Percentiles rank a stretch among this genome's conserved stretches.
phyloP scores from a whole-genome alignment of 208 protist genomes.

The Trypanosoma scelopori region DNA sequence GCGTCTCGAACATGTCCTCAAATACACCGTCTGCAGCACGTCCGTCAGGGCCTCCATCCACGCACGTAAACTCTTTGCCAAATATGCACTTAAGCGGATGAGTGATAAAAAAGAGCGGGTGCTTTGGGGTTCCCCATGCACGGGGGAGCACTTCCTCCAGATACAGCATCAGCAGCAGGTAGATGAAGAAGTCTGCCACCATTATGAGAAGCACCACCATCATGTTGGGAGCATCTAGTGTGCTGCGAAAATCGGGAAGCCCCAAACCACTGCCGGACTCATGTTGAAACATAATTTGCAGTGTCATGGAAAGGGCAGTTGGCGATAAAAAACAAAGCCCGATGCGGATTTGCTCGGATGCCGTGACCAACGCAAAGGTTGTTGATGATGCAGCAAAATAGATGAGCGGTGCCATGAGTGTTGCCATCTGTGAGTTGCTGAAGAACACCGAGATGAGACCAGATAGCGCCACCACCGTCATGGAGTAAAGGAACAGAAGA shows the following conservation, averaged over 20 bases:
- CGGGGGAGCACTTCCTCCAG: conserved; percentile 59
- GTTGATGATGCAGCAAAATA: conserved; percentile 43
- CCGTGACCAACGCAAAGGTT: conserved; percentile 29
- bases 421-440: conserved; percentile 29
- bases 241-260: conserved; percentile 24
- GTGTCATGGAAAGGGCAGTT: conserved; percentile 30
- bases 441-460: conserved; percentile 46
- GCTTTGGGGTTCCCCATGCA: conserved; percentile 59
- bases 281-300: conserved; percentile 37
- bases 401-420: conserved; percentile 51
- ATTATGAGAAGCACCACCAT: conserved; percentile 32
- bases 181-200: conserved; percentile 44
- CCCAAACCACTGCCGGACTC: conserved; percentile 45
- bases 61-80: conserved; percentile 4
- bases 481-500: conserved; percentile 37
- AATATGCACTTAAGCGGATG: conserved; percentile 29
- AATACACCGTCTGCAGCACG: conserved; percentile 22
- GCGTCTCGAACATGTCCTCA: conserved; percentile 14
- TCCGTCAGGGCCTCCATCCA: background rate
- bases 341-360: background rate
- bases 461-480: conserved; percentile 38
- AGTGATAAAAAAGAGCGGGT: conserved; percentile 67
- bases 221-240: conserved; percentile 29
- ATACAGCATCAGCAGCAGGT: conserved; percentile 55
- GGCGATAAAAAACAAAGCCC: conserved; percentile 36